These are phyloP conservation scores for Aspergillus sp. DNA, from an alignment of 2,329 filamentous ascomycete genomes.

Conservation along the genomic window DNA sequence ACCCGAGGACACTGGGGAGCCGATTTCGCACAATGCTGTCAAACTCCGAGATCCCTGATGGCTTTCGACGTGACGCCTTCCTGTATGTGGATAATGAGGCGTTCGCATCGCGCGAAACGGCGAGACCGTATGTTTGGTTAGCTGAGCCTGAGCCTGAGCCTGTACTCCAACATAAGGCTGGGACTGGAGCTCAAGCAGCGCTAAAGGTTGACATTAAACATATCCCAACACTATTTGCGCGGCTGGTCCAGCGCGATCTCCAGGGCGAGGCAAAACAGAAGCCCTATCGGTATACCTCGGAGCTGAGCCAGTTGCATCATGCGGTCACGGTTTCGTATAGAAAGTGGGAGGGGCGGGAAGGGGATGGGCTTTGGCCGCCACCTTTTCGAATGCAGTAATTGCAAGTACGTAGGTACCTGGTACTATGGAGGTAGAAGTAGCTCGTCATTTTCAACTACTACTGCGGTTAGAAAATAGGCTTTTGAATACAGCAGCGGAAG, in stretches of 20 bases:
- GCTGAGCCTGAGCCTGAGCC: conserved; percentile 16
- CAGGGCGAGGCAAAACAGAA: conserved; percentile 19
- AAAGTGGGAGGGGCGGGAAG: background rate
- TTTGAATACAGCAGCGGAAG: no score
- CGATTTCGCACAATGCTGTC: conserved; percentile 13
- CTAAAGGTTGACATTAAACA: conserved; percentile 27
- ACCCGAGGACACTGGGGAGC: conserved; percentile 7
- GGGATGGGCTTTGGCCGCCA: conserved; percentile 7
- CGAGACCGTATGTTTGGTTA: conserved; percentile 23
- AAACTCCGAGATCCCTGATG: conserved; percentile 4
- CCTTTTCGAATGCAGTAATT: background rate
- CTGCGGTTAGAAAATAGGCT: no score
- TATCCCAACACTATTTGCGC: conserved; percentile 25
- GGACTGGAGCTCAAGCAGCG: background rate
- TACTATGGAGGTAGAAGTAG: no score
- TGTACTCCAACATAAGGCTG: background rate
- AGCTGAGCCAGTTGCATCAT: conserved; percentile 26
- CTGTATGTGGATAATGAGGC: conserved; percentile 20
- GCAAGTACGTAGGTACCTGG: no score
- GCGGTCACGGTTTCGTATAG: background rate
- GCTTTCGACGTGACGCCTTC: conserved; percentile 19
- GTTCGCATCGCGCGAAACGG: conserved; percentile 16
- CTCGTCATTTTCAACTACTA: no score
- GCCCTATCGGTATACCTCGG: conserved; percentile 28
- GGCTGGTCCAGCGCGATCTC: conserved; percentile 24